Conservation (phyloP, 345 rosid species). For the Capsella bursapastoris region DNA sequence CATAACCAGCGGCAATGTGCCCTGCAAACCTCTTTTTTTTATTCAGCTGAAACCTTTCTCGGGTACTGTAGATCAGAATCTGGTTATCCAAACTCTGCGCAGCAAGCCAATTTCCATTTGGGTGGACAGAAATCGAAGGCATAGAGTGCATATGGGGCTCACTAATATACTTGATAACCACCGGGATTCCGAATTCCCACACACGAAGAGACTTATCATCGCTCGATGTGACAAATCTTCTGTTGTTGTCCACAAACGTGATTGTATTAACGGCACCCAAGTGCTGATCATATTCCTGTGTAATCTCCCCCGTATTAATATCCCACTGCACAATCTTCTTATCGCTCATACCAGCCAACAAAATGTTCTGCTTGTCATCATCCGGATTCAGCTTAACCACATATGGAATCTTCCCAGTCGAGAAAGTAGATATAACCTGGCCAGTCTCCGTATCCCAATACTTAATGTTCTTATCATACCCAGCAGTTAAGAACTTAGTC, state of each 20-base stretch:
- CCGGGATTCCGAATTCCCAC: slow-evolving; percentile 99
- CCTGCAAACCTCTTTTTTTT: slow-evolving; percentile 97
- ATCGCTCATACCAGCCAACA: slow-evolving; percentile 99
- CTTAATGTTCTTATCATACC: slow-evolving; percentile 94
- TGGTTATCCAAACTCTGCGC: slow-evolving; percentile 98
- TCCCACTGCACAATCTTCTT: slow-evolving; percentile 99
- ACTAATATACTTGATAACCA: slow-evolving; percentile 95
- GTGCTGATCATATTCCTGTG: slow-evolving; percentile 90
- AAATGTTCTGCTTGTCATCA: slow-evolving; percentile 91
- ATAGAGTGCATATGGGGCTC: slow-evolving; percentile 99
- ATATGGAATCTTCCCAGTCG: slow-evolving; percentile 90
- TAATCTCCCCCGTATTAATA: slow-evolving; percentile 86
- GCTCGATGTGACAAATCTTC: slow-evolving; percentile 96
- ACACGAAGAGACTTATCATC: slow-evolving; percentile 99
- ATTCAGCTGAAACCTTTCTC: slow-evolving; percentile 97
- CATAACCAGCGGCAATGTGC: slow-evolving; percentile 92
- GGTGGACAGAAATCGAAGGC: slow-evolving; percentile 93
- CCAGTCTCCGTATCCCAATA: slow-evolving; percentile 99
- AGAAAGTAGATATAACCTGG: slow-evolving; percentile 88
- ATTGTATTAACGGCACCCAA: slow-evolving; percentile 95
- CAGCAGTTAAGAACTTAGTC: slow-evolving; percentile 87
- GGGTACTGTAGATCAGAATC: slow-evolving; percentile 83
- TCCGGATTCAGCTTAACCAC: slow-evolving; percentile 94
- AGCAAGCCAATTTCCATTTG: slow-evolving; percentile 93
- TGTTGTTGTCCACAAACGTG: slow-evolving; percentile 91